Evolutionary conservation across 1,284 basidiomycete genomes (phyloP).

Genomic region (Leccinum angustisporum): DNA sequence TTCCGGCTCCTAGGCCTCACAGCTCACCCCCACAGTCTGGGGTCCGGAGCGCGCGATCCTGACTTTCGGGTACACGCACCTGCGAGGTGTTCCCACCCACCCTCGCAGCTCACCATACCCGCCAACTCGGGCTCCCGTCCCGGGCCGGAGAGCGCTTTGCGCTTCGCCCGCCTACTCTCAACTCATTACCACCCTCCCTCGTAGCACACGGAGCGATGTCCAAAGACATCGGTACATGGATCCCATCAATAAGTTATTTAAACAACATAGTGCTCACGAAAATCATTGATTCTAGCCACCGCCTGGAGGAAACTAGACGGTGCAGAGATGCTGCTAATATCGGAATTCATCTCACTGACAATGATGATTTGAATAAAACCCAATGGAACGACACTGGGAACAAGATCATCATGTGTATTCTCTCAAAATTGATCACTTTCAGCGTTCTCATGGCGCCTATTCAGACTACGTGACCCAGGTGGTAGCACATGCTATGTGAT

Average conservation of each 20-base stretch:
- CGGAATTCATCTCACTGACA: background rate
- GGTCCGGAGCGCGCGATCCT: too few species aligned
- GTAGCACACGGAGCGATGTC: too few species aligned
- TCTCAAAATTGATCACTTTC: background rate
- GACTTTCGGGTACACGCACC: too few species aligned
- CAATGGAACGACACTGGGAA: background rate
- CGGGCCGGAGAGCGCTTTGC: too few species aligned
- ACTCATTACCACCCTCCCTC: too few species aligned
- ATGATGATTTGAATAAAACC: background rate
- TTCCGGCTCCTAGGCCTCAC: too few species aligned
- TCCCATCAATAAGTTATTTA: background rate
- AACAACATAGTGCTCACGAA: background rate
- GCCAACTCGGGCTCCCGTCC: too few species aligned
- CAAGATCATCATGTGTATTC: background rate
- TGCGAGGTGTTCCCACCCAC: too few species aligned
- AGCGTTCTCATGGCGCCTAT: constrained; percentile 14
- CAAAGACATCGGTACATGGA: too few species aligned
- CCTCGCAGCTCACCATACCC: too few species aligned
- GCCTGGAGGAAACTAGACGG: background rate
- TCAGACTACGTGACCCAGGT: constrained; percentile 5
- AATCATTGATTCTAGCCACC: background rate
- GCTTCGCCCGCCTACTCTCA: too few species aligned
- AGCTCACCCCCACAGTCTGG: too few species aligned
- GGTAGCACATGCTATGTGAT: constrained; percentile 17
- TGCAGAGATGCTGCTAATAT: background rate